Base-by-base conservation (phyloP, 352 stramenopile genomes). In the Bremia lactucae region DNA sequence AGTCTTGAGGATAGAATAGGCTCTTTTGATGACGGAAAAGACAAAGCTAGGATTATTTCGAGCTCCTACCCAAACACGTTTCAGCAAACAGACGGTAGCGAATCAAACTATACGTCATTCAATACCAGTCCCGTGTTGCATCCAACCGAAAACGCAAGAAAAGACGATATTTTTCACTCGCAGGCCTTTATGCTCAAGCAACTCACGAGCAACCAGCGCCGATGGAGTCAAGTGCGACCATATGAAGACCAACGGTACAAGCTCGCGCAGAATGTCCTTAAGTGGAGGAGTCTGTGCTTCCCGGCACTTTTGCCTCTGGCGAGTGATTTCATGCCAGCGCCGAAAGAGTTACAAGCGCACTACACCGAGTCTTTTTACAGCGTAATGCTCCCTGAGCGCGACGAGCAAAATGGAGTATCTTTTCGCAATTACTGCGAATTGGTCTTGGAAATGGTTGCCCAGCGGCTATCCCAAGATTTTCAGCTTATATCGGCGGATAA, bases 211-310 rank as follows among this genome's bases (percentile, higher is more conserved):
- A 98, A 99, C 65, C 77, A 96, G 37, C 77, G 95, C 9, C 72
- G 96, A 41, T 99, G 96, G 96, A 97, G 78, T 40, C 95, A 99
- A 68, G 92, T 98, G 33, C 66, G 71, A 0, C 66, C 75, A 7
- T 68, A 50, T 20, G 70, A 85, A 55, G 65, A 74, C 28, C 62
- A 62, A 13, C 65, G 62, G 16, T 69, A 71, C 26, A 73, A 85
- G n/a, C 59, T 72, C 15, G 67, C 82, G 13, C 73, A 87, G 50
- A 87, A 90, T 43, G 81, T 95, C 10, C 82, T 96, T 9, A 98
- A 98, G 54, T 99, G 95, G 94, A 97, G 97, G 46, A 96, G 81
- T 52, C 60, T 99, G 15, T 95, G 79, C 31, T 95, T 97, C 49
- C 96, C 96, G 4, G 96, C 95, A 4, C 84, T 98, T 47, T 67